A percentile compares a stretch with the other conserved stretches of the same genome.
These are phyloP conservation scores for Nakataea oryzae DNA, from an alignment of 2,329 filamentous ascomycete genomes.

Conservation along the genomic window DNA sequence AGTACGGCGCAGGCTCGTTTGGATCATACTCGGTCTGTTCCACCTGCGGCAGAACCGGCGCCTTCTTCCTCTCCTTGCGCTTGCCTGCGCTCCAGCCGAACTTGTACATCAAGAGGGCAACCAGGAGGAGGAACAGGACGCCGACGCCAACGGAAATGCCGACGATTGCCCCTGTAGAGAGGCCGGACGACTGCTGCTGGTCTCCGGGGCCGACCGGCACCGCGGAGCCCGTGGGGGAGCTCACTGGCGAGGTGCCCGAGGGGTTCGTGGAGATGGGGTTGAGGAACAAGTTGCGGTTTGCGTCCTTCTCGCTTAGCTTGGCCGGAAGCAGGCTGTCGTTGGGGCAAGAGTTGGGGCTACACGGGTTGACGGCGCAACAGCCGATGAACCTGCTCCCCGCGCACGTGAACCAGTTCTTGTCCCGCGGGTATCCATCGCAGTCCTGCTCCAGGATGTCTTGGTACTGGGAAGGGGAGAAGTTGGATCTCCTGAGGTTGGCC, in stretches of 20 bases:
- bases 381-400: slow-evolving; percentile 19
- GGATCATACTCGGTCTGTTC: background rate
- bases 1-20: background rate
- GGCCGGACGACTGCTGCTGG: background rate
- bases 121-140: slow-evolving; percentile 10
- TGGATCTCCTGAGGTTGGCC: slow-evolving; percentile 18
- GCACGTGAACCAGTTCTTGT: slow-evolving; percentile 23
- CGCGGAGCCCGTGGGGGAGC: background rate
- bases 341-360: slow-evolving; percentile 16
- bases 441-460: slow-evolving; percentile 19
- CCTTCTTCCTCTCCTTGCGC: background rate
- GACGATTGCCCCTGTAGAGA: slow-evolving; percentile 11
- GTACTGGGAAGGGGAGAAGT: slow-evolving; percentile 20
- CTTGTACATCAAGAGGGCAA: slow-evolving; percentile 11
- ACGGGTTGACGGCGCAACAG: slow-evolving; percentile 25
- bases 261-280: background rate
- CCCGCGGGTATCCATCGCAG: slow-evolving; percentile 15
- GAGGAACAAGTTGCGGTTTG: background rate
- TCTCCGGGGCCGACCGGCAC: background rate
- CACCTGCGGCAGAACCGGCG: background rate
- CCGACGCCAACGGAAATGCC: slow-evolving; percentile 12
- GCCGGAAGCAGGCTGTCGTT: slow-evolving; percentile 16
- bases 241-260: background rate
- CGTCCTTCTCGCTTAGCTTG: slow-evolving; percentile 4
- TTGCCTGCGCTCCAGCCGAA: slow-evolving; percentile 9